Conservation (phyloP, 1,284 basidiomycete species). For the Rhodotorula sp. region DNA sequence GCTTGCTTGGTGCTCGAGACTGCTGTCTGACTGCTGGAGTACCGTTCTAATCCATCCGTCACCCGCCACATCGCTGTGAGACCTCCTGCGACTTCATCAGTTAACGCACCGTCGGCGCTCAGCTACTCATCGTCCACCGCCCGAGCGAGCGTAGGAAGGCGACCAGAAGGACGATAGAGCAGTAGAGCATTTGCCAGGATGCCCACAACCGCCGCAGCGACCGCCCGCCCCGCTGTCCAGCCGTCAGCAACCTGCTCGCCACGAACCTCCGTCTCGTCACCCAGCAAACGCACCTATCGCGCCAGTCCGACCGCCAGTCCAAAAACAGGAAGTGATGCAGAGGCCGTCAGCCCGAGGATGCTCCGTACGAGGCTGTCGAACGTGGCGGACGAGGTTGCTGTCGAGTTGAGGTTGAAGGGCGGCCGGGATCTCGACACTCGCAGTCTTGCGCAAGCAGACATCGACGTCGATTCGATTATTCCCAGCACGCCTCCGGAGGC, state of each 20-base stretch:
- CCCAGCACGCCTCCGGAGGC: conserved; percentile 19
- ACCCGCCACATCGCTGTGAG: too few relatives aligned
- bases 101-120: too few relatives aligned
- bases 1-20: too few relatives aligned
- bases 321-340: not conserved
- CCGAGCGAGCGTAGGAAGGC: too few relatives aligned
- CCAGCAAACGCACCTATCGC: not conserved
- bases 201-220: not conserved
- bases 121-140: too few relatives aligned
- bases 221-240: not conserved
- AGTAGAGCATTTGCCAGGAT: too few relatives aligned
- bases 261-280: not conserved
- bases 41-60: too few relatives aligned
- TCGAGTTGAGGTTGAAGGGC: not conserved
- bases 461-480: not conserved
- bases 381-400: not conserved
- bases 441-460: not conserved
- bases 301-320: not conserved
- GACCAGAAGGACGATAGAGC: too few relatives aligned
- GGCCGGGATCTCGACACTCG: not conserved
- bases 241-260: not conserved
- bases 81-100: too few relatives aligned
- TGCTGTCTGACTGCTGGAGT: too few relatives aligned
- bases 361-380: conserved; percentile 13
- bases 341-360: conserved; percentile 6